Percentiles rank a stretch among this genome's conserved stretches.
phyloP scores from a whole-genome alignment of 768 basidiomycete genomes.

The Mycena belliarum region DNA sequence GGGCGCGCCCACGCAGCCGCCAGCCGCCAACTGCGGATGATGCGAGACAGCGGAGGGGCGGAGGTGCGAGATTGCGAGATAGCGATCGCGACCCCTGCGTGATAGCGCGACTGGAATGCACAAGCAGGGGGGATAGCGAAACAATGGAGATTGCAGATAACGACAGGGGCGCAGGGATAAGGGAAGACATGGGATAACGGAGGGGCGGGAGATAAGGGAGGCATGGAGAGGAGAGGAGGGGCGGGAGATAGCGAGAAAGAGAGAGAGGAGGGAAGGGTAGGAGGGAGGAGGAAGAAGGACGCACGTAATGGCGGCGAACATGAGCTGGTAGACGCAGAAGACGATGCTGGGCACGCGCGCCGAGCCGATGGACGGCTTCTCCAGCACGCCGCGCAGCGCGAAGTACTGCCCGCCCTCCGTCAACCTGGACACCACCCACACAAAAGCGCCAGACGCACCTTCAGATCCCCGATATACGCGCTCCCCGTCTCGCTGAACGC shows the following conservation, averaged over 20 bases:
- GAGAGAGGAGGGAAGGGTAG: not conserved
- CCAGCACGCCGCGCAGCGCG: conserved; percentile 76
- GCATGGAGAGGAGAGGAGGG: too few species aligned
- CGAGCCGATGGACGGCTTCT: conserved; percentile 73
- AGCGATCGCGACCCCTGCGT: too few species aligned
- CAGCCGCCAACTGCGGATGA: too few species aligned
- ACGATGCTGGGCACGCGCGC: conserved; percentile 69
- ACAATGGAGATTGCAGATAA: too few species aligned
- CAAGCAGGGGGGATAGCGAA: too few species aligned
- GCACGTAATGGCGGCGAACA: conserved; percentile 89
- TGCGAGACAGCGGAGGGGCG: too few species aligned
- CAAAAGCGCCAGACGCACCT: conserved; percentile 25
- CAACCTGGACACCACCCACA: not conserved
- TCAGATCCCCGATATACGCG: conserved; percentile 83
- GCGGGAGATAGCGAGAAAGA: not conserved
- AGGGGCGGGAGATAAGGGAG: too few species aligned
- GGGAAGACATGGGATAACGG: too few species aligned
- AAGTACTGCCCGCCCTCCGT: conserved; percentile 61
- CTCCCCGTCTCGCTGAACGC: conserved; percentile 80
- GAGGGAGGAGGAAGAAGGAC: conserved; percentile 25
- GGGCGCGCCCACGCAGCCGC: too few species aligned
- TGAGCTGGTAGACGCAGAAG: conserved; percentile 85
- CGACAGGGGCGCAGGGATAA: too few species aligned
- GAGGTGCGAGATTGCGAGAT: too few species aligned
- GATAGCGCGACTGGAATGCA: too few species aligned